These are phyloP conservation scores for Rhynchosporium agropyri DNA, from an alignment of 2,329 filamentous ascomycete genomes.

Conservation along the genomic window DNA sequence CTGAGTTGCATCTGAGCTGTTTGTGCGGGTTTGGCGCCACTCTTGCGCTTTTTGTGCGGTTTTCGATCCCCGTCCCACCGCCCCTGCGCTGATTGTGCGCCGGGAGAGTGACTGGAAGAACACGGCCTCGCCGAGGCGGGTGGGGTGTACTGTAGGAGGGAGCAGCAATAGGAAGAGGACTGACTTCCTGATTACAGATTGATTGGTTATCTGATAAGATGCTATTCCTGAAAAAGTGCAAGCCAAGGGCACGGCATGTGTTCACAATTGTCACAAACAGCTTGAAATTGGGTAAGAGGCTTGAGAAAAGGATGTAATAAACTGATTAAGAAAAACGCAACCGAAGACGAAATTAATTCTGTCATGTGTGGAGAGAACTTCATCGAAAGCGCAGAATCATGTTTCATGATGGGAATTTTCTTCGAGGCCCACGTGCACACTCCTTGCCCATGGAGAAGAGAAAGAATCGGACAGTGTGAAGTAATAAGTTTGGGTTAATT, in stretches of 20 bases:
- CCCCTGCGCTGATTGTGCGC: slow-evolving; percentile 10
- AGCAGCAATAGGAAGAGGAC: not conserved
- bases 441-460: no score
- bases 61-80: not conserved
- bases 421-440: no score
- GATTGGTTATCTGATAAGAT: slow-evolving; percentile 11
- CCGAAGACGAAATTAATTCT: no score
- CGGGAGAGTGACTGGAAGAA: not conserved
- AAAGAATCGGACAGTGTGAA: no score
- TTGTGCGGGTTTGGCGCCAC: slow-evolving; percentile 3
- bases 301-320: not conserved
- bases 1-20: not conserved
- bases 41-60: slow-evolving; percentile 13
- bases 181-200: slow-evolving; percentile 4
- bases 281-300: not conserved
- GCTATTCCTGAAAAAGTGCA: not conserved
- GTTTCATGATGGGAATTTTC: no score
- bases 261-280: not conserved
- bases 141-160: not conserved
- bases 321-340: not conserved
- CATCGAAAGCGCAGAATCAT: no score
- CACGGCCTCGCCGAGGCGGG: not conserved
- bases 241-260: not conserved
- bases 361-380: no score
- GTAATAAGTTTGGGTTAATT: no score